Evolutionary conservation across 2,329 filamentous ascomycete genomes (phyloP), one percentile per base, ranked within the genome.

Genomic region (Madurella mycetomatis): DNA sequence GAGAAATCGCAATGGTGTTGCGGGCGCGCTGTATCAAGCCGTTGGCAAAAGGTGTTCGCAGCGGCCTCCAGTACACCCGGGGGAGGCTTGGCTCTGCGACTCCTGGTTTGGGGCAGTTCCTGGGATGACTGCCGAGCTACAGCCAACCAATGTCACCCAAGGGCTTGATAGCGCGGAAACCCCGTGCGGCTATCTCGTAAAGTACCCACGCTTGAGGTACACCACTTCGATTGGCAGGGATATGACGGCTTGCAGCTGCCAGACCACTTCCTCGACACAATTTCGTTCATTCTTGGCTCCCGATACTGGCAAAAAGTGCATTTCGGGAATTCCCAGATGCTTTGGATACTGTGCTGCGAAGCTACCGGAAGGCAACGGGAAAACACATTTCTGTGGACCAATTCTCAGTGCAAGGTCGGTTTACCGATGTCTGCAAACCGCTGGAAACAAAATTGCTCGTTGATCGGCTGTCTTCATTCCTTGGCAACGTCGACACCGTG

Each of bases 21-120:
- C 51, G 51, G 51, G 51, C 32, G 25, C 47, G 60, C 61, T 50
- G 57, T 49, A 62, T 58, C 34, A 45, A 53, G 51, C 42, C 44
- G 54, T 53, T 56, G 46, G 45, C 47, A 57, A 64, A 65, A 64
- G 58, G 60, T 64, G 64, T 64, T 61, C 61, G 60, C 55, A 63
- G 55, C 64, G 62, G 62, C 61, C 60, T 65, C 60, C 12, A 55
- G 50, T 13, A 25, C 48, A 19, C 50, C 51, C 53, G 41, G 11
- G 39, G 50, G 31, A 47, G 48, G 46, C 59, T 56, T 57, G 58
- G 57, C 56, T n/a, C 47, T 49, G 40, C 37, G 17, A 47, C 57
- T 53, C 49, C 49, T 49, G 51, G 40, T 43, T 43, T 15, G 25
- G 25, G 25, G 25, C 25, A 25, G 25, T 25, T 25, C 25, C 25